Conservation (phyloP, 148 eudicot species). For the Heliosperma pusillum region DNA sequence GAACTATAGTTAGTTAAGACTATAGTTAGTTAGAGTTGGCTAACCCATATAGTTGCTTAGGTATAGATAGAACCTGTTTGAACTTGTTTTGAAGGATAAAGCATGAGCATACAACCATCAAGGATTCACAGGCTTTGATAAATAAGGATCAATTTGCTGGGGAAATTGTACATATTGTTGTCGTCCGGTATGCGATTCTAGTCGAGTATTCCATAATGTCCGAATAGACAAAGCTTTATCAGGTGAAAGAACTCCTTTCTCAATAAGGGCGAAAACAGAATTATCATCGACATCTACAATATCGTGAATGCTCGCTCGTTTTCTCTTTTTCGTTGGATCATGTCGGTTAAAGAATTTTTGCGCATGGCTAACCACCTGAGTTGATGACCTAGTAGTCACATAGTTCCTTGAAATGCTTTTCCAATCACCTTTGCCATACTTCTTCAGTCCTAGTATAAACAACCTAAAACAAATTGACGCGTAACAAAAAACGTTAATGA, state of each 20-base stretch:
- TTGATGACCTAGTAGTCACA: slow-evolving; percentile 10
- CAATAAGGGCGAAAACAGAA: not conserved
- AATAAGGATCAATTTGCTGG: too few species aligned
- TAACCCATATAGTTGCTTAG: too few species aligned
- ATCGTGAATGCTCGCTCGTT: slow-evolving; percentile 12
- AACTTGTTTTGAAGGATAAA: too few species aligned
- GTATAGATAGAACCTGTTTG: too few species aligned
- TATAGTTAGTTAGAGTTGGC: too few species aligned
- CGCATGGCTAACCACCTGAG: slow-evolving; percentile 21
- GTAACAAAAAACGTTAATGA: too few species aligned
- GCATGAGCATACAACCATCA: too few species aligned
- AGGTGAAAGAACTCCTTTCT: not conserved
- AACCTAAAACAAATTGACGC: too few species aligned
- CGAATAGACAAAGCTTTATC: not conserved
- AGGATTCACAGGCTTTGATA: too few species aligned
- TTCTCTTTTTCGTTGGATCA: not conserved
- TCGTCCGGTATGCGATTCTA: not conserved
- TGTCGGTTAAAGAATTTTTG: slow-evolving; percentile 8
- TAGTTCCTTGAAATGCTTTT: slow-evolving; percentile 9
- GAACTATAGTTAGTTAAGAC: too few species aligned
- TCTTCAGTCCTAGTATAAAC: slow-evolving; percentile 11
- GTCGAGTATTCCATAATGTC: too few species aligned
- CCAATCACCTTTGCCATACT: slow-evolving; percentile 14
- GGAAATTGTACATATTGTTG: not conserved
- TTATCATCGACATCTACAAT: not conserved